Evolutionary conservation across 768 basidiomycete genomes (phyloP).

Genomic region (Boletellus emodensis): DNA sequence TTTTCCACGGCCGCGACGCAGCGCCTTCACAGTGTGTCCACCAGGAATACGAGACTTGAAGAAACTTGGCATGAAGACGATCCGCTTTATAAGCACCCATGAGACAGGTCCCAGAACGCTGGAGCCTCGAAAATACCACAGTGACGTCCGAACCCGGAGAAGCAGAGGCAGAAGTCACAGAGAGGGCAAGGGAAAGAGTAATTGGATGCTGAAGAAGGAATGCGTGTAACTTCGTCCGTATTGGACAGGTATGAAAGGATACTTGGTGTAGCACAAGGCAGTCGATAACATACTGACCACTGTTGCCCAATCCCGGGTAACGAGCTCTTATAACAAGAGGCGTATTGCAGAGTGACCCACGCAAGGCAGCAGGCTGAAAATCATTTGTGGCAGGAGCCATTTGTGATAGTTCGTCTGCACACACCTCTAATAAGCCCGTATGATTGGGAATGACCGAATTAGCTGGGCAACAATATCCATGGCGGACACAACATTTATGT

Average conservation of each 20-base stretch:
- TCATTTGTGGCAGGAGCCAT: too few relatives aligned
- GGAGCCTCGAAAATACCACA: conserved; percentile 5
- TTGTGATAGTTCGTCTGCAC: too few relatives aligned
- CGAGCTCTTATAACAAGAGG: too few relatives aligned
- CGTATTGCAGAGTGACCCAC: too few relatives aligned
- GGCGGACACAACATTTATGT: too few relatives aligned
- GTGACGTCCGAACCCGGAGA: neutral
- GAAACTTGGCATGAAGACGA: conserved; percentile 7
- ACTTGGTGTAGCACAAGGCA: neutral
- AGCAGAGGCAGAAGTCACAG: conserved; percentile 5
- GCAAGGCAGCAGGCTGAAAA: too few relatives aligned
- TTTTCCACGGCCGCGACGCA: too few relatives aligned
- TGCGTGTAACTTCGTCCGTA: neutral
- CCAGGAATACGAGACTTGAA: neutral
- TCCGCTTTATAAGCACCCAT: conserved; percentile 9
- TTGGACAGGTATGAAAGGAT: neutral
- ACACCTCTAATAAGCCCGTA: too few relatives aligned
- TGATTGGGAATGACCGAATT: too few relatives aligned
- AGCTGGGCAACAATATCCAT: too few relatives aligned
- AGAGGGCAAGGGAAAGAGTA: neutral
- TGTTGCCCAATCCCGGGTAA: too few relatives aligned
- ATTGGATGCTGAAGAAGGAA: conserved; percentile 1
- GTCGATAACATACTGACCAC: neutral
- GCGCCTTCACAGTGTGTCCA: too few relatives aligned
- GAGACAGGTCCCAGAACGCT: conserved; percentile 7